Evolutionary conservation across 2,329 filamentous ascomycete species (phyloP).

Genomic region (Xylariaceae sp.): DNA sequence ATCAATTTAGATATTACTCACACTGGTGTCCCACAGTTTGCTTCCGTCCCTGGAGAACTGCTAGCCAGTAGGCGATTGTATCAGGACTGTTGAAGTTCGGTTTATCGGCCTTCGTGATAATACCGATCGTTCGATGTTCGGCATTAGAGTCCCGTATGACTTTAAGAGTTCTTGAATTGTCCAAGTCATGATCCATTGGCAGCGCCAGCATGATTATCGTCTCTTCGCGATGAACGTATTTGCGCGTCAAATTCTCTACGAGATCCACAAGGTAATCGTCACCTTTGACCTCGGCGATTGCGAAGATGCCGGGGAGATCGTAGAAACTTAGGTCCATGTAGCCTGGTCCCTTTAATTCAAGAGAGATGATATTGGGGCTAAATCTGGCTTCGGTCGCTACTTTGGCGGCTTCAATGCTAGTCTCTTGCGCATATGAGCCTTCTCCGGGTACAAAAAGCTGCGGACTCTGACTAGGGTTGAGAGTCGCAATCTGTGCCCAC

Average conservation of each 20-base stretch:
- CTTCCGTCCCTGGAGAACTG: constrained; percentile 64
- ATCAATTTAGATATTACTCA: too few species aligned
- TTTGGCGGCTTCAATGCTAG: constrained; percentile 45
- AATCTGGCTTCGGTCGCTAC: constrained; percentile 65
- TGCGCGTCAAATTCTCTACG: constrained; percentile 69
- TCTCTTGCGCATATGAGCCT: constrained; percentile 45
- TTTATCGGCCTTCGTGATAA: constrained; percentile 82
- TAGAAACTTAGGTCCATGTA: constrained; percentile 78
- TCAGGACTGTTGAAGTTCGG: constrained; percentile 54
- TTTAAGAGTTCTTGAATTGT: constrained; percentile 71
- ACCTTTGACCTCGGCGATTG: constrained; percentile 63
- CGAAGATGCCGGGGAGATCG: constrained; percentile 81
- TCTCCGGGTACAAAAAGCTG: constrained; percentile 57
- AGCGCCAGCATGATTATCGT: constrained; percentile 79
- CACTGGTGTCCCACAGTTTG: constrained; percentile 71
- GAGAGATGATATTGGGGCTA: constrained; percentile 77
- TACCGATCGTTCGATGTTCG: constrained; percentile 66
- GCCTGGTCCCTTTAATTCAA: constrained; percentile 72
- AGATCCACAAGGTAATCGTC: constrained; percentile 72
- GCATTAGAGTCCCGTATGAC: constrained; percentile 64
- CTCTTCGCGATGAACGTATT: constrained; percentile 70
- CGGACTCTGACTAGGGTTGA: constrained; percentile 67
- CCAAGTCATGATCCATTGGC: constrained; percentile 75
- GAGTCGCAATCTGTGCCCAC: constrained; percentile 75
- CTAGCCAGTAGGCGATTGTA: constrained; percentile 55